phyloP scores from a whole-genome alignment of 441 rosid genomes.

The Gossypium schwendimanii region DNA sequence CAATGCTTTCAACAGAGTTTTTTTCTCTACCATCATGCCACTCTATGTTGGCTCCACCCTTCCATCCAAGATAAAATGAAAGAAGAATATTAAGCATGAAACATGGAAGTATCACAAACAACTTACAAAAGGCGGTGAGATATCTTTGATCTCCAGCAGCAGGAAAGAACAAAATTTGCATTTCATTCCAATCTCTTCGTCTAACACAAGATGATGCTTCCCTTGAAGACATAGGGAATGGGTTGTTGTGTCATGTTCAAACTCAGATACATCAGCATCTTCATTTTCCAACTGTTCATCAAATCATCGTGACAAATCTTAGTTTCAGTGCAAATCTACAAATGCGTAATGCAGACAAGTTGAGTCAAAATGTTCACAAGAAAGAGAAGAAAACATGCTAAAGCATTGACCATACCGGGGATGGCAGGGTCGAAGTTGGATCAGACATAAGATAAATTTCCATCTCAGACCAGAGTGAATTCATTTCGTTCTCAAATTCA shows the following conservation, averaged over 20 bases:
- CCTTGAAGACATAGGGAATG: conserved; percentile 28
- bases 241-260: not conserved
- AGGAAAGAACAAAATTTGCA: conserved; percentile 49
- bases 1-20: not conserved
- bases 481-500: conserved; percentile 31
- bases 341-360: not conserved
- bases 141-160: conserved; percentile 44
- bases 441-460: conserved; percentile 15
- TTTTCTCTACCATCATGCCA: not conserved
- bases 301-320: conserved; percentile 1
- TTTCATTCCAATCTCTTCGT: conserved; percentile 59
- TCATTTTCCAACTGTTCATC: conserved; percentile 16
- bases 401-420: conserved; percentile 17
- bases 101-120: not conserved
- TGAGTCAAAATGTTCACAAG: not conserved
- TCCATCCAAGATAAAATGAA: not conserved
- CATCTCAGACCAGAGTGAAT: conserved; percentile 37
- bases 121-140: conserved; percentile 49
- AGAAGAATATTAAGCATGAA: not conserved
- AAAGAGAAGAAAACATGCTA: not conserved
- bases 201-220: conserved; percentile 33
- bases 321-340: not conserved
- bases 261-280: conserved; percentile 1
- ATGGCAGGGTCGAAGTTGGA: not conserved
- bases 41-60: not conserved